A percentile compares a stretch with the other conserved stretches of the same genome.
Conservation (phyloP, 2,329 filamentous ascomycete genomes). For the Eutypa lata region DNA sequence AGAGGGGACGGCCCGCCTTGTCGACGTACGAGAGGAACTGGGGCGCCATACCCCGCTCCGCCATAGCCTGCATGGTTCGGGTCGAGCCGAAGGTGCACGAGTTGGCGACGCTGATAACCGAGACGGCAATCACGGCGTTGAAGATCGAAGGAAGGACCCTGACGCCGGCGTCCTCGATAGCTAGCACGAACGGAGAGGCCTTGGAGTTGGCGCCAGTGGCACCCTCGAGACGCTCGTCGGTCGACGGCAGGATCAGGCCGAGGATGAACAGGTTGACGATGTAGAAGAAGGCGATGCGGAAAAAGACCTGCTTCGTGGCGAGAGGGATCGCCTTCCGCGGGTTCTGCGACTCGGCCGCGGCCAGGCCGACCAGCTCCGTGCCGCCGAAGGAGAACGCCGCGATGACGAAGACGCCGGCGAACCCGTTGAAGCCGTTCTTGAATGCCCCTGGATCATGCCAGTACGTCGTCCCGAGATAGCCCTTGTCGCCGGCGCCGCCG, state of each 20-base stretch:
- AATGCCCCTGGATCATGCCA: conserved; percentile 58
- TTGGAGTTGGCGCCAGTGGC: conserved; percentile 39
- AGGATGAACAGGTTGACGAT: conserved; percentile 49
- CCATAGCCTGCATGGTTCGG: conserved; percentile 49
- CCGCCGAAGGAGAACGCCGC: conserved; percentile 50
- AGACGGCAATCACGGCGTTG: conserved; percentile 50
- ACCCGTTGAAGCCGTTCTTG: conserved; percentile 47
- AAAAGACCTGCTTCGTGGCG: conserved; percentile 53
- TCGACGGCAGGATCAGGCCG: conserved; percentile 45
- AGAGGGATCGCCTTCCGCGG: conserved; percentile 46
- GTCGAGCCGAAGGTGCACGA: conserved; percentile 49
- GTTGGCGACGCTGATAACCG: conserved; percentile 51
- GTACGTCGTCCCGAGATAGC: conserved; percentile 59
- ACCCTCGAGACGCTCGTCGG: conserved; percentile 37
- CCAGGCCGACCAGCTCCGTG: conserved; percentile 51
- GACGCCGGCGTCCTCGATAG: conserved; percentile 48
- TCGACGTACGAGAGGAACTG: conserved; percentile 59
- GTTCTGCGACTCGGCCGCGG: conserved; percentile 48
- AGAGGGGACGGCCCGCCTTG: conserved; percentile 56
- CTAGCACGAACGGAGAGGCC: conserved; percentile 49
- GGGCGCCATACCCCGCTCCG: conserved; percentile 50
- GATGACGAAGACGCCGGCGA: conserved; percentile 49
- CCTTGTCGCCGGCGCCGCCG: conserved; percentile 52
- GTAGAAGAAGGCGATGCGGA: conserved; percentile 52
- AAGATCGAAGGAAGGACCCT: conserved; percentile 49